Evolutionary conservation across 2,329 filamentous ascomycete genomes (phyloP).

Genomic region (Aspergillus fumigatus): DNA sequence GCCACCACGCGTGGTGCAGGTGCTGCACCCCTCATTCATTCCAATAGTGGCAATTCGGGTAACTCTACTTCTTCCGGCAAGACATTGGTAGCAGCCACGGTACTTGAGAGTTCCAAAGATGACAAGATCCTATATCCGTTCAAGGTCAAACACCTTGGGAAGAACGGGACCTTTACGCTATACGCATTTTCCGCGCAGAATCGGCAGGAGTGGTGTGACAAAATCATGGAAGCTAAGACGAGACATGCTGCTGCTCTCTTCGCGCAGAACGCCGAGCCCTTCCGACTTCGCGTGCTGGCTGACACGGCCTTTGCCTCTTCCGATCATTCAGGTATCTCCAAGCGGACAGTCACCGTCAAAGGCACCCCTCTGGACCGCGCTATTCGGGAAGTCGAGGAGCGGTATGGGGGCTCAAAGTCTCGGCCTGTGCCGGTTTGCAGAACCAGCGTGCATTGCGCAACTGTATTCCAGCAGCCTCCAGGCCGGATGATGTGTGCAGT

Average conservation of each 20-base stretch:
- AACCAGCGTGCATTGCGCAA: conserved; percentile 86
- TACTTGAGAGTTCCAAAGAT: conserved; percentile 58
- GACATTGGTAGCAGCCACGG: conserved; percentile 44
- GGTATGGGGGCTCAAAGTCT: conserved; percentile 59
- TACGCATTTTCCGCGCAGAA: conserved; percentile 74
- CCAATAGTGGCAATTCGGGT: conserved; percentile 63
- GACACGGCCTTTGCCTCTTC: conserved; percentile 70
- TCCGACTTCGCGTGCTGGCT: conserved; percentile 84
- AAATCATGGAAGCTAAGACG: conserved; percentile 92
- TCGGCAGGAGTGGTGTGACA: conserved; percentile 83
- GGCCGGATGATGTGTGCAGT: conserved; percentile 87
- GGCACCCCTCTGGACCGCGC: conserved; percentile 89
- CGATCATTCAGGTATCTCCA: conserved; percentile 51
- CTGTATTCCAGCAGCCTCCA: conserved; percentile 75
- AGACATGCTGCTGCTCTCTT: conserved; percentile 83
- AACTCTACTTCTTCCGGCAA: conserved; percentile 47
- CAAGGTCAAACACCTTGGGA: conserved; percentile 89
- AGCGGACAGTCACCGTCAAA: conserved; percentile 67
- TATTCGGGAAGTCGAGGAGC: conserved; percentile 79
- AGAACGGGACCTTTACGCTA: conserved; percentile 79
- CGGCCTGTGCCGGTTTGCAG: conserved; percentile 74
- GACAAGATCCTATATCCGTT: conserved; percentile 89
- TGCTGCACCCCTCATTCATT: conserved; percentile 50
- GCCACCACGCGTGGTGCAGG: conserved; percentile 35
- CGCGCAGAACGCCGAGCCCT: conserved; percentile 92